Evolutionary conservation across 108 stramenopile genomes (phyloP).

Genomic region (Pseudonitzschia multistriata): DNA sequence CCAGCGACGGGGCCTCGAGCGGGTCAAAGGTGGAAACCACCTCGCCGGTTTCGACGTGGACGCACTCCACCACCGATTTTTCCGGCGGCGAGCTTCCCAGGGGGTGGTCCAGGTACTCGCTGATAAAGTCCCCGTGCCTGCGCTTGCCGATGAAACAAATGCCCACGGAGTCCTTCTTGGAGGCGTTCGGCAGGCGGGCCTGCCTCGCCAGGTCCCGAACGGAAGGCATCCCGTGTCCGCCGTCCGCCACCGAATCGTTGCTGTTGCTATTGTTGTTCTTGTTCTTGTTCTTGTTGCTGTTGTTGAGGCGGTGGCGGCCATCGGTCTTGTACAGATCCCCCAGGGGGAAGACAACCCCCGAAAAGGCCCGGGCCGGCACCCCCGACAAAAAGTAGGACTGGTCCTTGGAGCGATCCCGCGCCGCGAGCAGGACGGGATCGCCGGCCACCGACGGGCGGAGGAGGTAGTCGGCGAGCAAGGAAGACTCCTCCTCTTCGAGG

Average conservation of each 20-base stretch:
- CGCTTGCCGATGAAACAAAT: slow-evolving; percentile 97
- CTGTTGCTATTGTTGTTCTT: background rate
- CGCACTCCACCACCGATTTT: slow-evolving; percentile 35
- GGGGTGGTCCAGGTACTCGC: slow-evolving; percentile 62
- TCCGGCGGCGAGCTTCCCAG: background rate
- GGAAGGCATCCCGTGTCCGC: background rate
- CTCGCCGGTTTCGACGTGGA: slow-evolving; percentile 71
- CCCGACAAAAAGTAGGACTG: slow-evolving; percentile 93
- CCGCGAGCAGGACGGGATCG: slow-evolving; percentile 67
- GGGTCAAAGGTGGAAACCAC: slow-evolving; percentile 49
- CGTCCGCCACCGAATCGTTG: slow-evolving; percentile 10
- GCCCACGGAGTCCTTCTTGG: slow-evolving; percentile 89
- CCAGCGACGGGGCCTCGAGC: slow-evolving; percentile 13
- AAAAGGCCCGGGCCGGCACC: slow-evolving; percentile 60
- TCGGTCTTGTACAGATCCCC: slow-evolving; percentile 74
- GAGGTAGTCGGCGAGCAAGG: slow-evolving; percentile 24
- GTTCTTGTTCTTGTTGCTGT: background rate
- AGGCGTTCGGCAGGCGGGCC: slow-evolving; percentile 75
- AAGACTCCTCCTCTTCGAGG: slow-evolving; percentile 18
- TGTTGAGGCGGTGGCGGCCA: background rate
- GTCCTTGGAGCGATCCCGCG: slow-evolving; percentile 82
- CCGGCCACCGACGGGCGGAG: slow-evolving; percentile 3
- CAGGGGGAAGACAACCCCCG: slow-evolving; percentile 84
- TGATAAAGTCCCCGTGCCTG: slow-evolving; percentile 73
- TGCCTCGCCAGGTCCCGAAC: slow-evolving; percentile 80